Percentiles rank a stretch among this genome's conserved stretches.
Conservation (phyloP, 768 basidiomycete species). For the Tephrocybe sp. region DNA sequence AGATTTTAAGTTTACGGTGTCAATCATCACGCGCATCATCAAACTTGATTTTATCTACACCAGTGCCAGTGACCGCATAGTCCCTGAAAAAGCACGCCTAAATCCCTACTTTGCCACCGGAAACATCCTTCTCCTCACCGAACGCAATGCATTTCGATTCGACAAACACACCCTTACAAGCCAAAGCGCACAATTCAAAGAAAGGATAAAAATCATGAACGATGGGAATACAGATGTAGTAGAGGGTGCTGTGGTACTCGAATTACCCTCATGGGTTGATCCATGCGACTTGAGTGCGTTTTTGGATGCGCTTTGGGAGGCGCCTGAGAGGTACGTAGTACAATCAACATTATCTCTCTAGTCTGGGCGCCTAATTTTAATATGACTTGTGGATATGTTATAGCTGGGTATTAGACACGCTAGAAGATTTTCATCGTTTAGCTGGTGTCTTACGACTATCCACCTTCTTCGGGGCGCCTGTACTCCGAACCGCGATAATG, state of each 20-base stretch:
- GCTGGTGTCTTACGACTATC: slow-evolving; percentile 13
- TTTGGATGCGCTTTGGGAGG: slow-evolving; percentile 7
- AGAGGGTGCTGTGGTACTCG: slow-evolving; percentile 9
- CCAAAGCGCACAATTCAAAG: neutral
- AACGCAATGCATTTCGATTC: slow-evolving; percentile 11
- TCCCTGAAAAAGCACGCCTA: slow-evolving; percentile 15
- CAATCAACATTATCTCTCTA: no score
- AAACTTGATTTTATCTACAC: no score
- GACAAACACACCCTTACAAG: slow-evolving; percentile 7
- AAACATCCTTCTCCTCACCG: slow-evolving; percentile 15
- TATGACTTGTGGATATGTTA: neutral
- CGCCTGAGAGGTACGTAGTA: neutral
- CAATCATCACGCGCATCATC: no score
- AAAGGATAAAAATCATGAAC: slow-evolving; percentile 9
- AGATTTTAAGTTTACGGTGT: no score
- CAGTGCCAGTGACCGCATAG: neutral
- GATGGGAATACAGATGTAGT: slow-evolving; percentile 17
- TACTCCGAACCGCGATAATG: slow-evolving; percentile 13
- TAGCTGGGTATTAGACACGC: slow-evolving; percentile 11
- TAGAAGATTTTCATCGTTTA: slow-evolving; percentile 6
- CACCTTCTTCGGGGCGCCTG: slow-evolving; percentile 6
- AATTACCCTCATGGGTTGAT: neutral
- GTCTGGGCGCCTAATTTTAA: neutral
- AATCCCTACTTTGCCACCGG: slow-evolving; percentile 11
- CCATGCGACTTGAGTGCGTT: slow-evolving; percentile 11